Evolutionary conservation across 257 asterid species (phyloP).

Genomic region (Solanum commersonii): DNA sequence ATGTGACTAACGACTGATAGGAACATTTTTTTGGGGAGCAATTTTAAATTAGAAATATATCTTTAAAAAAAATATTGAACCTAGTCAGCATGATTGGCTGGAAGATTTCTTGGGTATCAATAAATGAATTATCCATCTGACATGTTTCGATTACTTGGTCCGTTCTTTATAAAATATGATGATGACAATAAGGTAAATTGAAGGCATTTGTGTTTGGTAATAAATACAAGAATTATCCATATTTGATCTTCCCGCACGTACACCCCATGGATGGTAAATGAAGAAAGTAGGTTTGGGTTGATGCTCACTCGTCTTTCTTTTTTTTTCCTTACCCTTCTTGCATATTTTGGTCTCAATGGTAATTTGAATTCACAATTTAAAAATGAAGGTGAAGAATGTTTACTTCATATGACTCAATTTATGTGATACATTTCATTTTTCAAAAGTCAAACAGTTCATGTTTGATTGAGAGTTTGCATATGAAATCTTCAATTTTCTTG

Average conservation of each 20-base stretch:
- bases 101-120: background rate
- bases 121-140: background rate
- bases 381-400: too few relatives aligned
- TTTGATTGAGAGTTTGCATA: too few relatives aligned
- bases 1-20: background rate
- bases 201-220: background rate
- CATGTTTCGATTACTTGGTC: background rate
- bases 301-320: background rate
- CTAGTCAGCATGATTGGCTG: background rate
- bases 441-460: accelerated
- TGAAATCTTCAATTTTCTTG: too few relatives aligned
- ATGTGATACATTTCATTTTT: too few relatives aligned
- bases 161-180: background rate
- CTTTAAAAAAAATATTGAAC: too few relatives aligned
- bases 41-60: background rate
- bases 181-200: background rate
- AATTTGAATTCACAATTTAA: background rate
- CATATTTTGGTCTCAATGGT: background rate
- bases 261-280: background rate
- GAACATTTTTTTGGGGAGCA: background rate
- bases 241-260: background rate
- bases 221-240: background rate
- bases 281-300: background rate
- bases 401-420: too few relatives aligned
- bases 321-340: background rate